phyloP scores from a whole-genome alignment of 345 rosid species.

The Eutrema yunnanense region DNA sequence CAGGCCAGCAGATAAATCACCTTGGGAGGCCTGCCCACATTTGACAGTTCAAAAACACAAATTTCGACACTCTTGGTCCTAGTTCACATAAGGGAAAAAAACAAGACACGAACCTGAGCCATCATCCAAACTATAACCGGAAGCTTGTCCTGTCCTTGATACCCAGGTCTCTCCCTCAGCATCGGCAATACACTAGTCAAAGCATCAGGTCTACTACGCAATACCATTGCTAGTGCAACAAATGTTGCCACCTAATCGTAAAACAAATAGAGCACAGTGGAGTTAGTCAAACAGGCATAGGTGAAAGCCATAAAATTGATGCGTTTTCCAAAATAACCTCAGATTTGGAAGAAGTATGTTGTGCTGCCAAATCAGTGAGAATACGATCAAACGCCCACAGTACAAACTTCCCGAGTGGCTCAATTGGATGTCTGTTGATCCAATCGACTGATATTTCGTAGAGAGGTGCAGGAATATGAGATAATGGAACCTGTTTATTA shows the following conservation, averaged over 20 bases:
- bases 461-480: conserved; percentile 57
- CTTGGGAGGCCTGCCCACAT: conserved; percentile 42
- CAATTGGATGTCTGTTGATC: conserved; percentile 29
- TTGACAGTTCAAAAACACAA: conserved; percentile 7
- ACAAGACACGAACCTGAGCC: conserved; percentile 38
- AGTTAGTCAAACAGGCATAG: not conserved
- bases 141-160: conserved; percentile 62
- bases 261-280: not conserved
- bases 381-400: not conserved
- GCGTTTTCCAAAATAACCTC: conserved; percentile 20
- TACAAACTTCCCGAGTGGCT: not conserved
- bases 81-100: too few species aligned
- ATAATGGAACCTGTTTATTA: conserved; percentile 47
- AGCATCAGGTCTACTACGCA: conserved; percentile 60
- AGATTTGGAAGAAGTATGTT: conserved; percentile 29
- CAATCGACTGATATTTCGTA: conserved; percentile 61
- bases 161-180: conserved; percentile 43
- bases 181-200: conserved; percentile 41
- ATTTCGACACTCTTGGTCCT: too few species aligned
- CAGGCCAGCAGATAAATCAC: conserved; percentile 49
- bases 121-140: conserved; percentile 54
- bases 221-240: conserved; percentile 42
- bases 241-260: conserved; percentile 33
- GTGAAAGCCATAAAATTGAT: not conserved
- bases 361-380: not conserved